Evolutionary conservation across 805 yeast species (phyloP), one percentile per base, ranked within the genome.

Genomic region (Cyberlindnera euphorbiiphila): DNA sequence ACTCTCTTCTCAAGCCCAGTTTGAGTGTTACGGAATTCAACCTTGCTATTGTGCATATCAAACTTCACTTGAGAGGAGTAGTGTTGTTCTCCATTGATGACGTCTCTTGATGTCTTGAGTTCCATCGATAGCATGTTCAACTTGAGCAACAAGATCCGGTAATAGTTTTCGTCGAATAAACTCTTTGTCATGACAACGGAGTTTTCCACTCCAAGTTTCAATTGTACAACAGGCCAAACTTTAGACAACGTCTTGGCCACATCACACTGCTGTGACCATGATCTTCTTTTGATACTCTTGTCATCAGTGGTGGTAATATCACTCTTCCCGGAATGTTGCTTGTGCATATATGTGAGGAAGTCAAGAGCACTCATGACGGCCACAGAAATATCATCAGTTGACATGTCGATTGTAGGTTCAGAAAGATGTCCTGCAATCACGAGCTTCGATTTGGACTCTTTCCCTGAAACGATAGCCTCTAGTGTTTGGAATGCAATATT

Each of bases 381-480:
- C 14, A 65, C 53, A 1, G 69, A 61, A 3, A 68, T 46, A 32
- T 69, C 65, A 10, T 57, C 58, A 5, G 68, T 57, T 21, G 70
- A 65, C 17, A 69, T 47, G 45, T 72, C 78, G n/a, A 70, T 26
- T 1, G 66, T 60, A 14, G 74, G 65, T 2, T 71, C 70, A 3
- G 74, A 60, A 3, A 70, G 30, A 34, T 67, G 69, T 16, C 66
- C 65, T 12, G 64, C 59, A 2, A 69, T 32, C 6, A 59, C 59
- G 3, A 61, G 39, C 17, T 66, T 51, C 1, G 74, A 64, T 22
- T 59, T 52, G 4, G 60, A 47, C 1, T 45, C 37, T 6, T 51
- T 43, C 4, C 36, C 39, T 19, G 22, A 46, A 38, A 29, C 51
- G 38, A 48, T 49, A 29, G 54, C 53, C 46, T 37, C 50, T n/a